These are phyloP conservation scores for Tulasnella sp. DNA, from an alignment of 768 basidiomycete genomes.

Conservation along the genomic window DNA sequence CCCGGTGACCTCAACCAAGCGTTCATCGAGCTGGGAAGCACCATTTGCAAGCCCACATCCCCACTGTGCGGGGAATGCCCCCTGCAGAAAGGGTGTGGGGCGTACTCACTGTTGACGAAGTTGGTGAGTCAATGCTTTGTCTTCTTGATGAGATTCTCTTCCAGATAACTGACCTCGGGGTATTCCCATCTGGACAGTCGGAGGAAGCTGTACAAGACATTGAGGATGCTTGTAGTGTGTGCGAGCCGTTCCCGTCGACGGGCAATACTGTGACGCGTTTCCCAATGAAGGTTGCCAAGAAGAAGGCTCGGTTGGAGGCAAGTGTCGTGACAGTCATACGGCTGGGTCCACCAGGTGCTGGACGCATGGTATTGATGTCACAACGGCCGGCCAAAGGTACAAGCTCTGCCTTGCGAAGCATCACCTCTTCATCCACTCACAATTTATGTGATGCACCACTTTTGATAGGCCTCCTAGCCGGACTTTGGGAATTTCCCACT, in stretches of 20 bases:
- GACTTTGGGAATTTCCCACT: slow-evolving; percentile 80
- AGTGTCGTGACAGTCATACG: slow-evolving; percentile 81
- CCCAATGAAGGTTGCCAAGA: slow-evolving; percentile 77
- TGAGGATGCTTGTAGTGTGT: slow-evolving; percentile 64
- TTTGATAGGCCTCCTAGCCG: slow-evolving; percentile 69
- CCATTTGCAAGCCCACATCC: slow-evolving; percentile 77
- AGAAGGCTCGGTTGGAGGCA: slow-evolving; percentile 72
- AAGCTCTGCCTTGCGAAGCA: background rate
- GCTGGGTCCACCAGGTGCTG: slow-evolving; percentile 41
- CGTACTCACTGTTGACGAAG: slow-evolving; percentile 33
- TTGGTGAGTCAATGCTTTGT: slow-evolving; percentile 6
- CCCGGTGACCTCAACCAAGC: slow-evolving; percentile 88
- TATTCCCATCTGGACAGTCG: slow-evolving; percentile 18
- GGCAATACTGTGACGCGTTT: slow-evolving; percentile 49
- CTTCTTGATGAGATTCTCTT: background rate
- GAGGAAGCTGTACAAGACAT: slow-evolving; percentile 38
- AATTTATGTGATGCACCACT: slow-evolving; percentile 19
- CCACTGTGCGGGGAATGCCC: slow-evolving; percentile 70
- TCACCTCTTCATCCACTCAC: too few relatives aligned
- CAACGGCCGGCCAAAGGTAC: slow-evolving; percentile 75
- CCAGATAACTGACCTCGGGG: slow-evolving; percentile 10
- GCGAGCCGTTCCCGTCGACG: slow-evolving; percentile 39
- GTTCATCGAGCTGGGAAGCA: slow-evolving; percentile 89
- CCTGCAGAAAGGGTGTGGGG: slow-evolving; percentile 54
- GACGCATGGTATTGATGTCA: slow-evolving; percentile 60